Evolutionary conservation across 306 rosid species (phyloP), one percentile per base, ranked within the genome.

Genomic region (Fragaria iinumae): DNA sequence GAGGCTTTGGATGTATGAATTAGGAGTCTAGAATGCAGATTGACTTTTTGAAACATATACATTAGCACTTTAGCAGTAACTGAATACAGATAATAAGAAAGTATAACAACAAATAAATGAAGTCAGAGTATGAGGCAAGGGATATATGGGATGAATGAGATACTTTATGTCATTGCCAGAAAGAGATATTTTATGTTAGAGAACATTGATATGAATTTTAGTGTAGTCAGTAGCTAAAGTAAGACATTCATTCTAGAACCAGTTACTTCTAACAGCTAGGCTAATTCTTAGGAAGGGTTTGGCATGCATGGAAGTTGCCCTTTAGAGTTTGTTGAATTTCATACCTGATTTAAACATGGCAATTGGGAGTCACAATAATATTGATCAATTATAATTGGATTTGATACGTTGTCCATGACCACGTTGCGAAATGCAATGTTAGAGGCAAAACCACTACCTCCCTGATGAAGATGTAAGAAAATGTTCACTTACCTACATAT

Each of bases 321-420:
- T 52, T 36, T 6, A n/a, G 39, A 11, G 29, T 20, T 56, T 7
- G 41, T 6, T 52, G 50, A 68, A 69, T 23, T 71, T 2, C 60
- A 47, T 86, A 94, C 98, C 96, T 94, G 90, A 80, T 94, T 94
- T 23, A 75, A 43, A 79, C 98, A 94, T 6, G 93, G 89, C 27
- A 55, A 5, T 49, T 0, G 16, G 1, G 97, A 94, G 81, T 94
- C 98, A 27, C 98, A 94, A 76, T 94, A 94, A 80, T 86, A 94
- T 82, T 94, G 98, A 80, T 94, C 87, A 64, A 94, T 80, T 74
- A 87, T 84, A 80, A 94, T 94, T 10, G 98, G 98, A 79, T 94
- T 86, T 11, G 95, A 86, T 52, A 94, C 97, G 75, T 89, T 90
- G 48, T 90, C 85, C 98, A 92, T 92, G 67, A 81, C n/a, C 76